These are phyloP conservation scores for Beta lomatogona DNA, from an alignment of 179 eudicot genomes.

Conservation along the genomic window DNA sequence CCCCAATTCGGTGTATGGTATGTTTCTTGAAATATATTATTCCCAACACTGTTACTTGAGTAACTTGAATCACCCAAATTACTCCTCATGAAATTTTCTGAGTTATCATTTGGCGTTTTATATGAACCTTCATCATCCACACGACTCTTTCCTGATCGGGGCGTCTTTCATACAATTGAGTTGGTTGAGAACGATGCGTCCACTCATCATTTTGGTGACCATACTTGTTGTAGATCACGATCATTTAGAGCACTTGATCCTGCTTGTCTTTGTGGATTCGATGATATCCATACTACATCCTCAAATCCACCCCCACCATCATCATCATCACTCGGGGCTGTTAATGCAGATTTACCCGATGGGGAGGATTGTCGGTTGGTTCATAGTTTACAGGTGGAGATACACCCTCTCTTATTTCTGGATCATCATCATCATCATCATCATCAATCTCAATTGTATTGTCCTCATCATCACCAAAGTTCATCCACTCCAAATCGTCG, in stretches of 20 bases:
- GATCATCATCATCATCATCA: not conserved
- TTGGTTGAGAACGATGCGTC: not conserved
- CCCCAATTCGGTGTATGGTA: not conserved
- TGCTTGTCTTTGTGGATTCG: no score
- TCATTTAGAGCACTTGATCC: not conserved
- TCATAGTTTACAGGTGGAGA: not conserved
- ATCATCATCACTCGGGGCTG: not conserved
- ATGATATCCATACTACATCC: not conserved
- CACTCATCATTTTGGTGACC: not conserved
- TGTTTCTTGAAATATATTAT: not conserved
- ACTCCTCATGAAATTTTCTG: no score
- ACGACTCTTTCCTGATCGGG: not conserved
- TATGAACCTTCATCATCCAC: not conserved
- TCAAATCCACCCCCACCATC: not conserved
- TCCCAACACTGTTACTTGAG: not conserved
- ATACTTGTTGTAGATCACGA: not conserved
- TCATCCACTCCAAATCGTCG: not conserved
- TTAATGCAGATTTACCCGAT: not conserved
- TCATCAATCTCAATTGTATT: not conserved
- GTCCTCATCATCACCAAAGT: not conserved
- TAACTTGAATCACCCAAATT: not conserved
- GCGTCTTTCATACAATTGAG: not conserved
- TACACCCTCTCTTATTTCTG: not conserved
- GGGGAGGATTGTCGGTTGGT: not conserved
- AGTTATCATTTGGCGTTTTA: no score